phyloP scores from a whole-genome alignment of 495 filamentous ascomycete genomes.

The Thozetella sp. region DNA sequence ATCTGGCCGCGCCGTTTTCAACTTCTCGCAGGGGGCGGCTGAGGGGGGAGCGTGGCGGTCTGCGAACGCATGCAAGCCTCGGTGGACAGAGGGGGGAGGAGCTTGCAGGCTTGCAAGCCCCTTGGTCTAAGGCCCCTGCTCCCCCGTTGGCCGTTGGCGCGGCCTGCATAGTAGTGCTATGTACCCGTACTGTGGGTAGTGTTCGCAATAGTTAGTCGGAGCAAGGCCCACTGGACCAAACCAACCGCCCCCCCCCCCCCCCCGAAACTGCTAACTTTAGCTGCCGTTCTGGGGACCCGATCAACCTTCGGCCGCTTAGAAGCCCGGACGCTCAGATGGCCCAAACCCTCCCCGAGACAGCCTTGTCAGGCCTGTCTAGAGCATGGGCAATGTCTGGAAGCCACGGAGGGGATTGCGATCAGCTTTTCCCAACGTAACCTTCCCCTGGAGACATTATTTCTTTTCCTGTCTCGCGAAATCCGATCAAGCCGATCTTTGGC shows the following conservation, averaged over 20 bases:
- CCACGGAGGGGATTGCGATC: background rate
- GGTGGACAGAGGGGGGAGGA: background rate
- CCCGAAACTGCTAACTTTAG: background rate
- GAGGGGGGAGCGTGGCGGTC: no score
- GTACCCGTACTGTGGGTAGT: no score
- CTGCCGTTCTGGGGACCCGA: background rate
- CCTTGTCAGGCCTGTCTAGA: no score
- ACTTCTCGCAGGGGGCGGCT: background rate
- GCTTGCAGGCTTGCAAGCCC: no score
- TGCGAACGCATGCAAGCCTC: background rate
- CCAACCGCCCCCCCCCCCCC: no score
- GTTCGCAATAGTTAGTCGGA: no score
- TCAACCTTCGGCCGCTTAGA: background rate
- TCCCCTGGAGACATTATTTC: background rate
- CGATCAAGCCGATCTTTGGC: no score
- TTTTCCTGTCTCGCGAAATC: no score
- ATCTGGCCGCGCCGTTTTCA: background rate
- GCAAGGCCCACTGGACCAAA: no score
- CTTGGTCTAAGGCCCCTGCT: no score
- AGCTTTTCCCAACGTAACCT: background rate
- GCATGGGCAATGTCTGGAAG: no score
- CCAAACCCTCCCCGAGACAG: background rate
- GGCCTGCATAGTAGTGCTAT: background rate
- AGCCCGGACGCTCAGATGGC: background rate
- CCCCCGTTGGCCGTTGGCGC: no score